A percentile compares a stretch with the other conserved stretches of the same genome.
Conservation (phyloP, 768 basidiomycete species). For the Podaxis carcinomalis region DNA sequence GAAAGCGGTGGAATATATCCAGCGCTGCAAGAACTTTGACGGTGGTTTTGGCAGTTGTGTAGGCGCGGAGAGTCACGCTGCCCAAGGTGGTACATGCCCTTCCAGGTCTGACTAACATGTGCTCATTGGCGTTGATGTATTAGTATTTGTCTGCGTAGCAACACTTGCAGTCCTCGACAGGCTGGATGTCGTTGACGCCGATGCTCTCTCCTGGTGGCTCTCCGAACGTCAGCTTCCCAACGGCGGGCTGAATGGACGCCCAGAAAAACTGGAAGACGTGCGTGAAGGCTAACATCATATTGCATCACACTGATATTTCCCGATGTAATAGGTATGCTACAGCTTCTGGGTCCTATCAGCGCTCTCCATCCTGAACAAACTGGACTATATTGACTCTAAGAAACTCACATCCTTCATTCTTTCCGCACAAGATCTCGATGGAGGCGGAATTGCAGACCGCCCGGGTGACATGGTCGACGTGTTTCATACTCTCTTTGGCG, state of each 20-base stretch:
- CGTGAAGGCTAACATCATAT: constrained; percentile 20
- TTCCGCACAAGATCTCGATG: constrained; percentile 84
- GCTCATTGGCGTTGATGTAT: background rate
- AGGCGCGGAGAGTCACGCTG: constrained; percentile 93
- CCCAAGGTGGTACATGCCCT: constrained; percentile 56
- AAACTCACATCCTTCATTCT: constrained; percentile 81
- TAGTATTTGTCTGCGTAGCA: constrained; percentile 88
- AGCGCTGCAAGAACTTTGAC: constrained; percentile 86
- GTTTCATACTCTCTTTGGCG: constrained; percentile 93
- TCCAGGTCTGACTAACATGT: background rate
- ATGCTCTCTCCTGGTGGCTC: constrained; percentile 91
- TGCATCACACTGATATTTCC: background rate
- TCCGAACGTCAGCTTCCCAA: constrained; percentile 89
- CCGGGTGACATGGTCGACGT: constrained; percentile 94
- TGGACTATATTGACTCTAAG: constrained; percentile 84
- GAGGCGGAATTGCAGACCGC: constrained; percentile 91
- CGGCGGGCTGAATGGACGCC: constrained; percentile 95
- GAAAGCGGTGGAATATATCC: constrained; percentile 68
- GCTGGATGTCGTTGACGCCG: constrained; percentile 72
- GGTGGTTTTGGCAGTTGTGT: constrained; percentile 84
- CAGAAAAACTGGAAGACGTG: constrained; percentile 96
- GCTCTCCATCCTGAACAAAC: constrained; percentile 75
- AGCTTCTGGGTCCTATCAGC: constrained; percentile 95
- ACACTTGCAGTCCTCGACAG: constrained; percentile 84
- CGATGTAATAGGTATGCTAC: constrained; percentile 76